Evolutionary conservation across 2,329 filamentous ascomycete species (phyloP).

Genomic region (Ophiostoma montium): DNA sequence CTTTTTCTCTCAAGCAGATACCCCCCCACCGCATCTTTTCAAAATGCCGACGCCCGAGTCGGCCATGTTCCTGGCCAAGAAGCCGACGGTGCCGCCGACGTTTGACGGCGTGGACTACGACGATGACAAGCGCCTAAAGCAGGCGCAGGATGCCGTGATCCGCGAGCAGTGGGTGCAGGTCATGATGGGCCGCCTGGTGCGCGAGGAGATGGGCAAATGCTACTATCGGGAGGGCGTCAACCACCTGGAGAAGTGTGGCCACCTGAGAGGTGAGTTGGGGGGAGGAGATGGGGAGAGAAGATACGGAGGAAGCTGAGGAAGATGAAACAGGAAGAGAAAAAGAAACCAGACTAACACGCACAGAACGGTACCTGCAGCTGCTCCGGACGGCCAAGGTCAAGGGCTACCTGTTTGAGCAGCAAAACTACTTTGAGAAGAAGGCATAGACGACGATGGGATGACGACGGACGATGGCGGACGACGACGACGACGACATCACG

Average conservation of each 20-base stretch:
- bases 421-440: slow-evolving; percentile 52
- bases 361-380: slow-evolving; percentile 68
- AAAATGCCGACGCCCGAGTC: slow-evolving; percentile 75
- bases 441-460: neutral
- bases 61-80: slow-evolving; percentile 66
- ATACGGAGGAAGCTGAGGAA: neutral
- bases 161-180: slow-evolving; percentile 79
- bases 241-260: slow-evolving; percentile 76
- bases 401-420: slow-evolving; percentile 67
- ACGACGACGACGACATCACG: neutral
- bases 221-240: slow-evolving; percentile 76
- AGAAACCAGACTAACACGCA: neutral
- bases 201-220: slow-evolving; percentile 75
- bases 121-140: slow-evolving; percentile 67
- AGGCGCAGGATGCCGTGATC: slow-evolving; percentile 68
- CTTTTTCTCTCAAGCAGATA: neutral
- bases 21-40: neutral
- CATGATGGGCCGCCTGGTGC: slow-evolving; percentile 76
- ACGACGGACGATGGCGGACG: neutral
- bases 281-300: slow-evolving; percentile 1
- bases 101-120: slow-evolving; percentile 83
- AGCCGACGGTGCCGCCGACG: slow-evolving; percentile 66
- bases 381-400: slow-evolving; percentile 63
- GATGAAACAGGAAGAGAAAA: neutral
- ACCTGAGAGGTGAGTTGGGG: slow-evolving; percentile 51